Base-by-base conservation (phyloP, 305 asterid species). In the Fraxinus sp. region DNA sequence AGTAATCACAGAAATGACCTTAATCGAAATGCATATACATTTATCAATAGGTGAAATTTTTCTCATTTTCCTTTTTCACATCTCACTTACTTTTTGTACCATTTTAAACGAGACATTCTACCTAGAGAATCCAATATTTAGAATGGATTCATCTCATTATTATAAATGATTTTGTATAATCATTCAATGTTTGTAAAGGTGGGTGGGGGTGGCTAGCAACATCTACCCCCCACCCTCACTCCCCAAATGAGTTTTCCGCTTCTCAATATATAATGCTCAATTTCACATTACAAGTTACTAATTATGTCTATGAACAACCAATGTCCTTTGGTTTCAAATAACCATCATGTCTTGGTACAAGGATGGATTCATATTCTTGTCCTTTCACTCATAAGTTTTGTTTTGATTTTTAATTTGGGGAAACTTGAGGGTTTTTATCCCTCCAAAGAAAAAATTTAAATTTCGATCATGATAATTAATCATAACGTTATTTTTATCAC, bases 351-450 rank as follows among this genome's bases (percentile, higher is more conserved):
- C 49, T 57, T 39, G 62, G 62, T 80, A 71, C 70, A 16, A 62
- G 20, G 22, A n/a, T 3, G 18, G 10, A 74, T 13, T 80, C 64
- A 14, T 32, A 32, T 49, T n/a, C 46, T 36, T 26, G 78, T 78
- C 85, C 68, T 35, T 66, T 83, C 81, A 66, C 37, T 52, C 71
- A 13, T 52, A 86, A 46, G 33, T 59, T 66, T 46, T 55, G 68
- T 35, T 77, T 66, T 49, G 64, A 41, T 73, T 66, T 85, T 59
- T 18, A 49, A 49, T 59, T 22, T 24, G 32, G 71, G 16, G 30
- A 62, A 62, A 18, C 32, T 55, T 55, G 33, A 24, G 71, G 71
- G 33, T 62, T 24, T 62, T 62, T 62, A 11, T 62, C 33, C 32
- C 28, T 62, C 14, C 22, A 62, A 8, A 9, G 32, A 22, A 62